These are phyloP conservation scores for Rutstroemia sp. DNA, from an alignment of 2,329 filamentous ascomycete genomes.

Conservation along the genomic window DNA sequence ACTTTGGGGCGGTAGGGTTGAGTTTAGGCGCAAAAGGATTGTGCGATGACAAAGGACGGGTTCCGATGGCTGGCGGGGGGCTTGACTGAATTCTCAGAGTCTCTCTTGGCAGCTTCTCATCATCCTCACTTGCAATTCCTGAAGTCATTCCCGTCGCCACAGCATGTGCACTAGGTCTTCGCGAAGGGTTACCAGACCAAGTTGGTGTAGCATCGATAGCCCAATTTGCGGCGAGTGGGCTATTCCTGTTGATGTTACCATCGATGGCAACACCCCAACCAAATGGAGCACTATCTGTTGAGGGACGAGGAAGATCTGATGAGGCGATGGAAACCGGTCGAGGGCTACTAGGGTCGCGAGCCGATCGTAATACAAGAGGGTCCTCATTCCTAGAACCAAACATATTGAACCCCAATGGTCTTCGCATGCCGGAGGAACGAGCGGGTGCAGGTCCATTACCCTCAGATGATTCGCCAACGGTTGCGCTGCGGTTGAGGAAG, in stretches of 20 bases:
- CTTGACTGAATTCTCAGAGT: conserved; percentile 44
- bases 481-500: conserved; percentile 30
- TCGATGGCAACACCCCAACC: conserved; percentile 50
- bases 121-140: conserved; percentile 54
- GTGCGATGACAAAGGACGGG: conserved; percentile 51
- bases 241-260: conserved; percentile 42
- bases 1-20: conserved; percentile 85
- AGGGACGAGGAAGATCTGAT: conserved; percentile 66
- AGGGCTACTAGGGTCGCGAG: conserved; percentile 51
- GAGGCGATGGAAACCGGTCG: conserved; percentile 64
- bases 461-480: conserved; percentile 19
- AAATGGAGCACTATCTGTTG: conserved; percentile 70
- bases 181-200: conserved; percentile 71
- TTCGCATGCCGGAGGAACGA: conserved; percentile 20
- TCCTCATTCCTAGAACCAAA: conserved; percentile 46
- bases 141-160: conserved; percentile 58
- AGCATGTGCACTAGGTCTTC: conserved; percentile 70
- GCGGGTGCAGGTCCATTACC: conserved; percentile 29
- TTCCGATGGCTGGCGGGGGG: conserved; percentile 64
- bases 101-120: conserved; percentile 54
- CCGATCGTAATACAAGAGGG: conserved; percentile 35
- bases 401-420: conserved; percentile 29
- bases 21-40: conserved; percentile 49
- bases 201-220: conserved; percentile 38
- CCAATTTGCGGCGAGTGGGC: conserved; percentile 47